Conservation (phyloP, 257 asterid genomes). For the Plectranthus barbatus region DNA sequence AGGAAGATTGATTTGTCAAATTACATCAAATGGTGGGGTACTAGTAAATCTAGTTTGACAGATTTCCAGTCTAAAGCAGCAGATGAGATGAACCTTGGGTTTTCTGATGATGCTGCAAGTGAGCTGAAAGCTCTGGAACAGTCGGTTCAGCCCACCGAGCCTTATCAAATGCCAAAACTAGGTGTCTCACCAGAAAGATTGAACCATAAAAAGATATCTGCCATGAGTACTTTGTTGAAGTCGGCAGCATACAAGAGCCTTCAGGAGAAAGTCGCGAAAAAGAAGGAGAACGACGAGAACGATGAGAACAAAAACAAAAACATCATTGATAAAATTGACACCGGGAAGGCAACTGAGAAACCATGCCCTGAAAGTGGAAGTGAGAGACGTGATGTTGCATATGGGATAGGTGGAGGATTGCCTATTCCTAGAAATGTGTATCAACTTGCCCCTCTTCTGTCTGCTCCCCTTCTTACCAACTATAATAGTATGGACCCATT, state of each 20-base stretch:
- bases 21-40: conserved; percentile 96
- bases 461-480: conserved; percentile 77
- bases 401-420: conserved; percentile 54
- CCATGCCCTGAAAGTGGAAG: conserved; percentile 46
- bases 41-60: conserved; percentile 47
- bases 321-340: conserved; percentile 34
- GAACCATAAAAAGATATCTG: conserved; percentile 55
- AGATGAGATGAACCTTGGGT: conserved; percentile 51
- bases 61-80: conserved; percentile 54
- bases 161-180: conserved; percentile 86
- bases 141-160: conserved; percentile 61
- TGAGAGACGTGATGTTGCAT: conserved; percentile 51
- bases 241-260: conserved; percentile 82
- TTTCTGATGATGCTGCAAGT: conserved; percentile 54
- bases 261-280: conserved; percentile 57
- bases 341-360: conserved; percentile 58
- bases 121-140: conserved; percentile 63
- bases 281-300: conserved; percentile 55
- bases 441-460: conserved; percentile 57
- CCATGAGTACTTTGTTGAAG: conserved; percentile 65
- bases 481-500: conserved; percentile 64
- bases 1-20: conserved; percentile 87
- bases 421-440: conserved; percentile 48
- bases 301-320: conserved; percentile 74
- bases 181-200: conserved; percentile 58